Evolutionary conservation across 441 rosid genomes (phyloP).

Genomic region (Brassica hybrid): DNA sequence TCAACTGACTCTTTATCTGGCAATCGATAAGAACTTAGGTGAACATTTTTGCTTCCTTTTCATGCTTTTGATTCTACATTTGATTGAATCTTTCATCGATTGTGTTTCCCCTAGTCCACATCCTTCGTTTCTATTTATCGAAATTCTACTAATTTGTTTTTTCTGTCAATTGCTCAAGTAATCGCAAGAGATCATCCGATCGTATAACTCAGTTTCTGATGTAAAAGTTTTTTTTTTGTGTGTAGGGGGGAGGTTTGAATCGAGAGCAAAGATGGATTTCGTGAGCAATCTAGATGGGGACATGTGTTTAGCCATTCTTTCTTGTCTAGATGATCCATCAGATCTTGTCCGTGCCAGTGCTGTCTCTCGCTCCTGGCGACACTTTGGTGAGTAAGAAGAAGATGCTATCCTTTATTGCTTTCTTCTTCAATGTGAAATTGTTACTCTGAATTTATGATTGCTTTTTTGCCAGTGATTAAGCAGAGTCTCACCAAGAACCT

Average conservation of each 20-base stretch:
- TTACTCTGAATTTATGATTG: no score
- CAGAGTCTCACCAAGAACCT: slow-evolving; percentile 65
- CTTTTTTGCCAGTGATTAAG: slow-evolving; percentile 78
- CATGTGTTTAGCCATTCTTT: slow-evolving; percentile 52
- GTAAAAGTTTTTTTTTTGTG: neutral
- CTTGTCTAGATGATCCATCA: slow-evolving; percentile 60
- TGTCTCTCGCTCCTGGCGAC: slow-evolving; percentile 71
- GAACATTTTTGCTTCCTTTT: no score
- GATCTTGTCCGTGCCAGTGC: slow-evolving; percentile 71
- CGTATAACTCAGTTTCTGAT: no score
- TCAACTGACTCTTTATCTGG: no score
- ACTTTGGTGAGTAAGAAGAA: slow-evolving; percentile 64
- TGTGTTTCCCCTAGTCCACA: no score
- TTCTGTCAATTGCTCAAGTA: neutral
- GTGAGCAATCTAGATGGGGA: slow-evolving; percentile 55
- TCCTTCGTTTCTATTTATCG: no score
- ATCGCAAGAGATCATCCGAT: no score
- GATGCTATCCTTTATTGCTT: slow-evolving; percentile 5
- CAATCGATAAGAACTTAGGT: no score
- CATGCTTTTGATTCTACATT: no score
- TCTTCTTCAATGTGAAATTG: no score
- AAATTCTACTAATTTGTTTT: no score
- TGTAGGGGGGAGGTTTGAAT: neutral
- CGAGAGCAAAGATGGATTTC: slow-evolving; percentile 47
- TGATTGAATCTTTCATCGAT: no score